These are phyloP conservation scores for Pleurotus pulmonarius DNA, from an alignment of 768 basidiomycete species.

Conservation along the genomic window DNA sequence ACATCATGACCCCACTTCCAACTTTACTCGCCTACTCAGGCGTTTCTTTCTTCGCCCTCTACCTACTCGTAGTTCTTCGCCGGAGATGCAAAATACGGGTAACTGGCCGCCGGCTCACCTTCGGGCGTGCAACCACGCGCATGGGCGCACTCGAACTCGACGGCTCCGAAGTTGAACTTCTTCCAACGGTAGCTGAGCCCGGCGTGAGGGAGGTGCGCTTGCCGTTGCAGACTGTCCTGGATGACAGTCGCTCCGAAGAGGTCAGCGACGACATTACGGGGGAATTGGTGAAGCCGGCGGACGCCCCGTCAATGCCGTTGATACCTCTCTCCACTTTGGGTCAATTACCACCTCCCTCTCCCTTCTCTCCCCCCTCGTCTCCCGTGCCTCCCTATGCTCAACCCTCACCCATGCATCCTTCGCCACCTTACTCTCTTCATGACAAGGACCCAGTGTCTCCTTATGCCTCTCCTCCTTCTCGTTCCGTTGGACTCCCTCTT, in stretches of 20 bases:
- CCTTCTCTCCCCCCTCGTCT: constrained; percentile 2
- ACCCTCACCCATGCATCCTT: constrained; percentile 4
- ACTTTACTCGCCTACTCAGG: constrained; percentile 4
- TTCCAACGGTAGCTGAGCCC: constrained; percentile 6
- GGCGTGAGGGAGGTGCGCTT: not conserved
- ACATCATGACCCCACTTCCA: not conserved
- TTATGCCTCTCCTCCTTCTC: constrained; percentile 4
- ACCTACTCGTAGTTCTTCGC: not conserved
- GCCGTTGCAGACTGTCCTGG: constrained; percentile 6
- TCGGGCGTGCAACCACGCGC: constrained; percentile 3
- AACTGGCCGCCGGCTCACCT: not conserved
- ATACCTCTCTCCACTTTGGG: constrained; percentile 3
- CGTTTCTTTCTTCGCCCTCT: constrained; percentile 5
- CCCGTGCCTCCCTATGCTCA: not conserved
- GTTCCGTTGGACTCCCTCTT: not conserved
- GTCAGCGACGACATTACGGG: not conserved
- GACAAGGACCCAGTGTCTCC: constrained; percentile 2
- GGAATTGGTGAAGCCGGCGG: not conserved
- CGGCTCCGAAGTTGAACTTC: constrained; percentile 4
- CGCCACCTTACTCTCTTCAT: constrained; percentile 1
- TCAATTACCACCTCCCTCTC: constrained; percentile 3
- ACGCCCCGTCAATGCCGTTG: not conserved
- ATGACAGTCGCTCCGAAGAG: constrained; percentile 2
- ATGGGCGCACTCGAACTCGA: constrained; percentile 3
- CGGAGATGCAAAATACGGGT: constrained; percentile 3